A percentile compares a stretch with the other conserved stretches of the same genome.
phyloP scores from a whole-genome alignment of 495 filamentous ascomycete genomes.

The Tuber borchii region DNA sequence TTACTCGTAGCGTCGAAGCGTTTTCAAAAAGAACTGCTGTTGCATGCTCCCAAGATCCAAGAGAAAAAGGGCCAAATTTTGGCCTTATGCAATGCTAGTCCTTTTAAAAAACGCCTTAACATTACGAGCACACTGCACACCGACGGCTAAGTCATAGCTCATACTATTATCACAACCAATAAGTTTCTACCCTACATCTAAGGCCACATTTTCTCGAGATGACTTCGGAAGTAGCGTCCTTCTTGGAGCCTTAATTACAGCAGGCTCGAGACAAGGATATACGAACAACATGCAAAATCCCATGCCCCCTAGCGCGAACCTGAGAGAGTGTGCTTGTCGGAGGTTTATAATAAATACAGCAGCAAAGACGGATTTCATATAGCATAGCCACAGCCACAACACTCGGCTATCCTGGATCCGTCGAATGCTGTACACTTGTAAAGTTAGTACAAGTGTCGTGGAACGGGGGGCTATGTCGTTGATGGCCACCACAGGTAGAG shows the following conservation, averaged over 20 bases:
- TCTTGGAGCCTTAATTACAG: not conserved
- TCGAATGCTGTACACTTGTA: not conserved
- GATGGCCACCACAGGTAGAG: not conserved
- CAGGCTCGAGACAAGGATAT: not conserved
- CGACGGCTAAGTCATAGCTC: not conserved
- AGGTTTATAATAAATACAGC: not conserved
- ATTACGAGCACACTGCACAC: no score
- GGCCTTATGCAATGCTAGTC: no score
- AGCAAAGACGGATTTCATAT: not conserved
- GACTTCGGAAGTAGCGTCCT: not conserved
- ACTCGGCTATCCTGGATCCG: not conserved
- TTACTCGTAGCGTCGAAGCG: no score
- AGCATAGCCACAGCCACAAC: not conserved
- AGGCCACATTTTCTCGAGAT: not conserved
- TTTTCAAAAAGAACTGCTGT: no score
- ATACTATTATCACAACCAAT: not conserved
- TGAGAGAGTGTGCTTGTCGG: not conserved
- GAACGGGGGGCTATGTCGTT: not conserved
- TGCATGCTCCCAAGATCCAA: no score
- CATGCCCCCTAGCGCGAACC: not conserved
- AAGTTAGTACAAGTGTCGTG: not conserved
- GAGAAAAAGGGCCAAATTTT: no score
- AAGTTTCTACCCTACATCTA: not conserved
- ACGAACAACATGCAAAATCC: not conserved
- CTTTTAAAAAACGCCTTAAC: no score